Evolutionary conservation across 257 asterid genomes (phyloP), one percentile per base, ranked within the genome.

Genomic region (Gardenia jasminoides): DNA sequence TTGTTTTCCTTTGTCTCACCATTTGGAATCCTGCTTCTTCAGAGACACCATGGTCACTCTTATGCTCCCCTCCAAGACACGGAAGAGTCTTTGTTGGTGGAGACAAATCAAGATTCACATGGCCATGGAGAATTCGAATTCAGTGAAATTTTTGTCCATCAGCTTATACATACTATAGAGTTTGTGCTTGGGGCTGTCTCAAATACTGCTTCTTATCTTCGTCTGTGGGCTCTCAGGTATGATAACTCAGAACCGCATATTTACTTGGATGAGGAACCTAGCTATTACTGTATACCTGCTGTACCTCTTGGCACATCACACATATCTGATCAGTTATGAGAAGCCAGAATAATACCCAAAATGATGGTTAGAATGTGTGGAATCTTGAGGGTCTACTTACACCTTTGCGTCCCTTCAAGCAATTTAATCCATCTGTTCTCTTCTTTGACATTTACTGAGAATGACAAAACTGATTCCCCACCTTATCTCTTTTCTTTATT

Each of bases 161-260:
- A 96, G 85, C 97, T 96, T 77, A 96, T 96, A 54, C 99, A 96
- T 85, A 93, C 97, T 67, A 96, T 96, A 74, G 99, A 96, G 84
- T 96, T 96, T 90, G 99, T 96, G 82, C 98, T 96, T 79, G 98
- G 99, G 66, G 99, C 99, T 65, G 99, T 96, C 80, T 96, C 99
- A 72, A 93, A 96, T 85, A 93, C 99, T 30, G 99, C 99, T 84
- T 96, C 98, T 16, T 96, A 96, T 89, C 99, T 96, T 83, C 99
- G 98, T 82, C 84, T 96, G 81, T 96, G 99, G 99, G 99, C 99
- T 73, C 98, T 96, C 84, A 96, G 99, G 99, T 96, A 87, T 77
- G 65, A 75, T 78, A 74, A 75, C 69, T 80, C 59, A 67, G 71
- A 67, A 17, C 24, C 44, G 15, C 10, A 28, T 31, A 65, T 59